Evolutionary conservation across 345 rosid genomes (phyloP).

Genomic region (Populus alba): DNA sequence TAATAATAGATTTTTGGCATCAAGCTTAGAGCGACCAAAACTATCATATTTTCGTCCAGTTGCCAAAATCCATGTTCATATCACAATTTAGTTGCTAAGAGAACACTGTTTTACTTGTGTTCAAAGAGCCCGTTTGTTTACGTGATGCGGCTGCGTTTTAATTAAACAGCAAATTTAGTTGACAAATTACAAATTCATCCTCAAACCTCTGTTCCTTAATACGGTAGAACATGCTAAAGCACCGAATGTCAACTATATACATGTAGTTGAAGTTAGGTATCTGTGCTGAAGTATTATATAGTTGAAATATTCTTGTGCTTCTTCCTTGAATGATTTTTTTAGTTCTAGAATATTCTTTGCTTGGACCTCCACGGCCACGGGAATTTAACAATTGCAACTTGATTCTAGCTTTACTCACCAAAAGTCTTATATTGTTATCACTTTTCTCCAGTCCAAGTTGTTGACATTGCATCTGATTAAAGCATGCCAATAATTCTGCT

Average conservation of each 20-base stretch:
- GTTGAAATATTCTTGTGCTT: not conserved
- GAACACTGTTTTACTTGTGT: not conserved
- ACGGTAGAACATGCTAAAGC: not conserved
- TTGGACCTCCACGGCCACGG: not conserved
- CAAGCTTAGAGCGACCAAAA: not conserved
- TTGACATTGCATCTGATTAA: not conserved
- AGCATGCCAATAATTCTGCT: not conserved
- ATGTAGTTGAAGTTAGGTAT: not conserved
- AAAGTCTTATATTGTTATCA: not conserved
- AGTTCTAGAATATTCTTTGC: not conserved
- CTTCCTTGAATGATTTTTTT: not conserved
- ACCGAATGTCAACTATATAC: not conserved
- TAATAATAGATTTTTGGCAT: not conserved
- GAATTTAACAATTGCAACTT: not conserved
- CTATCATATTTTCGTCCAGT: not conserved
- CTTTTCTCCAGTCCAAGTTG: not conserved
- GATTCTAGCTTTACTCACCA: not conserved
- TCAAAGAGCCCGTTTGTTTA: not conserved
- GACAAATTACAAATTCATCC: not conserved
- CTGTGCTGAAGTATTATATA: not conserved
- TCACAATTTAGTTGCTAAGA: not conserved
- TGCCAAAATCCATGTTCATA: not conserved
- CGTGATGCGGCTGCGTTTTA: too few relatives aligned
- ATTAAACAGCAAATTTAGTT: too few relatives aligned
- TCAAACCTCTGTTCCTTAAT: not conserved